A percentile compares a stretch with the other conserved stretches of the same genome.
phyloP scores from a whole-genome alignment of 2,329 filamentous ascomycete genomes.

The Aspergillus neotritici region DNA sequence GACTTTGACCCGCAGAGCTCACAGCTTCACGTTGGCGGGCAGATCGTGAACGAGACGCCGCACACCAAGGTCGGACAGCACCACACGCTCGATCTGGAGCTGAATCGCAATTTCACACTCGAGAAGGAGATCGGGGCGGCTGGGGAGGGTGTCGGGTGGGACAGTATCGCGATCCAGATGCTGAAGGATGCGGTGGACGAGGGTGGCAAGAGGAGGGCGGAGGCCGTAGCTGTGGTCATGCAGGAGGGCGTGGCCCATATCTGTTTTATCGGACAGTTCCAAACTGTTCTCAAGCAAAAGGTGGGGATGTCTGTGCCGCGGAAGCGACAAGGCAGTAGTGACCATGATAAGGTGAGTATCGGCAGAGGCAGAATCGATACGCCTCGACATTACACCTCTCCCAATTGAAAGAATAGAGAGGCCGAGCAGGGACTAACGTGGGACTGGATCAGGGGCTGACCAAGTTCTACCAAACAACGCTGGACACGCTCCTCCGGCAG shows the following conservation, averaged over 20 bases:
- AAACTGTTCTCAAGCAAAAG: constrained; percentile 46
- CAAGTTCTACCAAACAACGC: constrained; percentile 71
- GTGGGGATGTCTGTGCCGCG: constrained; percentile 45
- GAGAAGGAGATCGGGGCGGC: constrained; percentile 63
- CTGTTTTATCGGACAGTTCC: constrained; percentile 47
- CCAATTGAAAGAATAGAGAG: too few relatives aligned
- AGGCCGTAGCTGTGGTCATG: constrained; percentile 87
- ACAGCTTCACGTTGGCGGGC: constrained; percentile 63
- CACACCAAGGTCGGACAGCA: constrained; percentile 61
- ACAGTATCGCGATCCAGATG: constrained; percentile 75
- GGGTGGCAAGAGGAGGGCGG: constrained; percentile 62
- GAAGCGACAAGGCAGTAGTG: constrained; percentile 43
- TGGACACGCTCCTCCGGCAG: constrained; percentile 69
- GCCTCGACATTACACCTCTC: too few relatives aligned
- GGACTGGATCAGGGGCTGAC: constrained; percentile 52
- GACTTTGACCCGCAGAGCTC: constrained; percentile 66
- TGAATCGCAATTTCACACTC: constrained; percentile 80
- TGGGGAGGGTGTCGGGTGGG: constrained; percentile 61
- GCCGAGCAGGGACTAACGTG: too few relatives aligned
- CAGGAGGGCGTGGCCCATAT: constrained; percentile 61
- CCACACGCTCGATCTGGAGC: constrained; percentile 75
- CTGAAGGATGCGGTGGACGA: constrained; percentile 73
- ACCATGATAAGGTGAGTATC: constrained; percentile 43
- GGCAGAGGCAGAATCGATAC: too few relatives aligned
- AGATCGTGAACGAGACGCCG: constrained; percentile 61